Conservation (phyloP, 2,329 filamentous ascomycete genomes). For the Sarocladiaceae sp. region DNA sequence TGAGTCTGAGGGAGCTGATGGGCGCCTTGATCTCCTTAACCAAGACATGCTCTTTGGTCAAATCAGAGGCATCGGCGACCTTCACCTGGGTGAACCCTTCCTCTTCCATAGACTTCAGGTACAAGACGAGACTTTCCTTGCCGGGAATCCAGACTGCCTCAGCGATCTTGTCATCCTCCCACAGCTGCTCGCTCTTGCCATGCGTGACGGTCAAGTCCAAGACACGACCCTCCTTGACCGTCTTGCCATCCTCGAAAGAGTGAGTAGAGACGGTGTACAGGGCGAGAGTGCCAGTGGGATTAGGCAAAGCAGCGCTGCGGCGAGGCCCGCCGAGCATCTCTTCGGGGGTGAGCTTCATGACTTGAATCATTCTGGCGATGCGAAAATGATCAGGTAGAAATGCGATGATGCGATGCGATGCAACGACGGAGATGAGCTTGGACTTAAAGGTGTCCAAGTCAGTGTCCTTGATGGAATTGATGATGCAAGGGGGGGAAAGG, state of each 20-base stretch:
- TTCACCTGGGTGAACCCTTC: conserved; percentile 27
- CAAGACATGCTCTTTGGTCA: conserved; percentile 18
- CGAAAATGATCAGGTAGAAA: not conserved
- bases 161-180: conserved; percentile 20
- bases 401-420: not conserved
- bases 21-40: conserved; percentile 27
- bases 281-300: conserved; percentile 33
- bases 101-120: conserved; percentile 22
- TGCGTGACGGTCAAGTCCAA: conserved; percentile 24
- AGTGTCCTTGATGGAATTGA: not conserved
- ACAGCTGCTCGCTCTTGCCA: conserved; percentile 20
- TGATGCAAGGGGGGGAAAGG: not conserved
- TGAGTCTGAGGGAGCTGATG: conserved; percentile 28
- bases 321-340: conserved; percentile 24
- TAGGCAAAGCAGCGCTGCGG: conserved; percentile 31
- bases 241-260: conserved; percentile 23
- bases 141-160: conserved; percentile 30
- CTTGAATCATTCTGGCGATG: conserved; percentile 14
- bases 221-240: conserved; percentile 27
- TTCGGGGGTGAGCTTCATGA: conserved; percentile 28
- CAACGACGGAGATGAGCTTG: not conserved
- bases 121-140: conserved; percentile 24
- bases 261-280: conserved; percentile 37
- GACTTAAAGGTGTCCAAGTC: conserved; percentile 1
- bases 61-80: conserved; percentile 19